phyloP scores from a whole-genome alignment of 169 alveolate genomes.

The Babesia divergens region DNA sequence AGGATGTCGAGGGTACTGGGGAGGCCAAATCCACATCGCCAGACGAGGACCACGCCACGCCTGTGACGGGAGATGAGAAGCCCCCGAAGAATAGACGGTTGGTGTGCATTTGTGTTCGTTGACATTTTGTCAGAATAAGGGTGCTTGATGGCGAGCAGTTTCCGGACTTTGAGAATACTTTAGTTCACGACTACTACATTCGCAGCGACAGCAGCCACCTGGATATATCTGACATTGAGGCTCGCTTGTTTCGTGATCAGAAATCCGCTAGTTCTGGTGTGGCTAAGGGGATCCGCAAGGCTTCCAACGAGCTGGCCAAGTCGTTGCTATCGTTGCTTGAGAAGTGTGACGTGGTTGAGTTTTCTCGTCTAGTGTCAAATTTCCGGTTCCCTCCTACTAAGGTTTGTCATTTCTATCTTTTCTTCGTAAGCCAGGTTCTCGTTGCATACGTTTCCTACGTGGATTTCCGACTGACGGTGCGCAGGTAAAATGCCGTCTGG shows the following conservation, averaged over 20 bases:
- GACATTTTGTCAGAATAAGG: background rate
- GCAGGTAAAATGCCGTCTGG: conserved; percentile 5
- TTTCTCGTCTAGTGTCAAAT: background rate
- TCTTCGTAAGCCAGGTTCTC: no score
- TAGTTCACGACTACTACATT: conserved; percentile 33
- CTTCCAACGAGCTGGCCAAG: background rate
- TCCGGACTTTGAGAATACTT: conserved; percentile 19
- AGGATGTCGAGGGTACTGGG: no score
- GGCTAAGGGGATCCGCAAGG: background rate
- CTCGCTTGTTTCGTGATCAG: conserved; percentile 2
- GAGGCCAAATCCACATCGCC: background rate
- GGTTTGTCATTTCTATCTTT: background rate
- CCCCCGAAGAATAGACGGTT: background rate
- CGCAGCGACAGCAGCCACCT: conserved; percentile 11
- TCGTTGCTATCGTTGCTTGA: background rate
- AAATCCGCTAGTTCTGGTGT: background rate
- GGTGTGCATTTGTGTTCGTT: background rate
- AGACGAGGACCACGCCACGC: background rate
- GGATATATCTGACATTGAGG: conserved; percentile 27
- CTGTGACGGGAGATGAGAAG: background rate
- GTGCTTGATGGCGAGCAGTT: background rate
- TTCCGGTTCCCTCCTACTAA: background rate
- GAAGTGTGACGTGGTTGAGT: conserved; percentile 12
- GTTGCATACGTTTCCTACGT: background rate
- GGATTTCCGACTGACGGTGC: background rate